Conservation (phyloP, 805 yeast species). For the Candida taoyuanica region DNA sequence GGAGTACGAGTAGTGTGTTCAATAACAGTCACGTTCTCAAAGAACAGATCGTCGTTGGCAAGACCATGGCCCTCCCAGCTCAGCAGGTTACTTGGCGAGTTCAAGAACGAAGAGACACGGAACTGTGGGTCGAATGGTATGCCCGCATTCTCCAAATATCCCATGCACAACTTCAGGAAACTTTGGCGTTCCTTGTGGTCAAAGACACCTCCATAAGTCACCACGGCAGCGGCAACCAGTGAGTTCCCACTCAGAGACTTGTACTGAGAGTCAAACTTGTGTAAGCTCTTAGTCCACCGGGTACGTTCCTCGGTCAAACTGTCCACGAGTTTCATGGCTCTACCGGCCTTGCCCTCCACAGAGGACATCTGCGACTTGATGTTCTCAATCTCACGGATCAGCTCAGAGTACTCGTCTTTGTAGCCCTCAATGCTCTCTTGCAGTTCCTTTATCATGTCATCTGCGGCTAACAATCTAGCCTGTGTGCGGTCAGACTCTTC, state of each 20-base stretch:
- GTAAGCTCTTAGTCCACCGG: slow-evolving; percentile 68
- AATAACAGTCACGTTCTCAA: slow-evolving; percentile 61
- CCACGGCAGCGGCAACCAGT: slow-evolving; percentile 59
- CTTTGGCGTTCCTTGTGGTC: slow-evolving; percentile 44
- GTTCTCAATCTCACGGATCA: slow-evolving; percentile 75
- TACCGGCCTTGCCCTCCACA: slow-evolving; percentile 54
- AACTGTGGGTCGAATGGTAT: slow-evolving; percentile 38
- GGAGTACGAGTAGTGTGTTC: slow-evolving; percentile 39
- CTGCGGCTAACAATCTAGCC: slow-evolving; percentile 69
- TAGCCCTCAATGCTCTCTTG: slow-evolving; percentile 63
- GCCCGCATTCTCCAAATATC: slow-evolving; percentile 30
- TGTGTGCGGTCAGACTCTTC: slow-evolving; percentile 53
- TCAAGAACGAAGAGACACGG: slow-evolving; percentile 33
- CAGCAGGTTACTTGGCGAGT: slow-evolving; percentile 36
- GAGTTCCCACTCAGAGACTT: slow-evolving; percentile 58
- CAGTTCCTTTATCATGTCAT: slow-evolving; percentile 75
- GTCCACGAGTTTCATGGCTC: slow-evolving; percentile 60
- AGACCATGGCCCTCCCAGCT: slow-evolving; percentile 53
- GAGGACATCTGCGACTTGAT: slow-evolving; percentile 65
- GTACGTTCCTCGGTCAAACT: slow-evolving; percentile 60
- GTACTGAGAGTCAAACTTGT: slow-evolving; percentile 42
- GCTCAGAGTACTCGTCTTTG: slow-evolving; percentile 60
- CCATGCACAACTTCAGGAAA: slow-evolving; percentile 34
- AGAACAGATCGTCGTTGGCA: slow-evolving; percentile 52
- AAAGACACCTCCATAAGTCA: slow-evolving; percentile 54